These are phyloP conservation scores for Salix udensis DNA, from an alignment of 345 rosid genomes.

Conservation along the genomic window DNA sequence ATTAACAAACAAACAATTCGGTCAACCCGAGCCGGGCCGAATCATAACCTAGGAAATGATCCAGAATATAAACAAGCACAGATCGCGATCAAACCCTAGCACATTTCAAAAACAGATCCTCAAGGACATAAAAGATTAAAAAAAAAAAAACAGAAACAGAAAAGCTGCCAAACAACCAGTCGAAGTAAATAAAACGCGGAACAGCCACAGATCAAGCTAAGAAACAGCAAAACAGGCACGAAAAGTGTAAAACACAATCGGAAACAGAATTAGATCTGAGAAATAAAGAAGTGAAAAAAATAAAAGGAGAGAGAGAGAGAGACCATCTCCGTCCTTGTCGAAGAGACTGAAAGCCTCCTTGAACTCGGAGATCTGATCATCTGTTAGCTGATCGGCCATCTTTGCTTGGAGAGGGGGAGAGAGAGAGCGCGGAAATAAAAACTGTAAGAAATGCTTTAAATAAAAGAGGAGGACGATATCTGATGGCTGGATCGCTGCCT, in stretches of 20 bases:
- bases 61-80: not conserved
- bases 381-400: constrained; percentile 30
- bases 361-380: constrained; percentile 29
- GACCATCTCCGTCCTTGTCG: constrained; percentile 30
- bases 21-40: not conserved
- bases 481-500: not conserved
- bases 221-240: not conserved
- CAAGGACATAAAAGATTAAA: not conserved
- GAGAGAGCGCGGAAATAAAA: not conserved
- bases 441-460: not conserved
- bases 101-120: not conserved
- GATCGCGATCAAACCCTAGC: not conserved
- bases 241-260: not conserved
- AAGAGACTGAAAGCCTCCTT: constrained; percentile 29
- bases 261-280: not conserved
- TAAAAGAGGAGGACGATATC: not conserved
- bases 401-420: not conserved
- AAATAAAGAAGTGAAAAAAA: not conserved
- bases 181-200: not conserved
- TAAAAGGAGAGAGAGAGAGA: not conserved
- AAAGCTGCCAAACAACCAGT: not conserved
- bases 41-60: not conserved
- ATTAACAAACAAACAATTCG: not conserved
- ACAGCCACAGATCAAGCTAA: not conserved
- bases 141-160: not conserved